Percentiles rank a stretch among this genome's conserved stretches.
These are phyloP conservation scores for Phytophthora pseudosyringae DNA, from an alignment of 352 stramenopile genomes.

Conservation along the genomic window DNA sequence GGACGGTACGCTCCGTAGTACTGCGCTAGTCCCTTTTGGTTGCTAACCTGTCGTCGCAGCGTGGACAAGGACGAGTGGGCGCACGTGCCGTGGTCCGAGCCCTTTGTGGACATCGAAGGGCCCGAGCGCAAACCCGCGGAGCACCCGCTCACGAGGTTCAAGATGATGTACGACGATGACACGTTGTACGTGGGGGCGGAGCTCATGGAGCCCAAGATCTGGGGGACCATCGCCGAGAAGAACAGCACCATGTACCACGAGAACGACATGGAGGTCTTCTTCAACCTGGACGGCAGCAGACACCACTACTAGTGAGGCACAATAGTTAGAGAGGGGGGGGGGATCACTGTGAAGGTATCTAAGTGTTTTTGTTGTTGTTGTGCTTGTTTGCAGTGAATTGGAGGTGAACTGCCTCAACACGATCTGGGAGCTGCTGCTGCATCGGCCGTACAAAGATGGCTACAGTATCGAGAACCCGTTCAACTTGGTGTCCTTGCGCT, in stretches of 20 bases:
- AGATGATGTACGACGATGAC: slow-evolving; percentile 87
- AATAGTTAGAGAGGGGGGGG: too few relatives aligned
- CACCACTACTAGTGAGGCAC: slow-evolving; percentile 87
- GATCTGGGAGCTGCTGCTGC: slow-evolving; percentile 91
- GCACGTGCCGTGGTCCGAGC: slow-evolving; percentile 68
- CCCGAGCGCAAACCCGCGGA: slow-evolving; percentile 44
- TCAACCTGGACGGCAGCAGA: slow-evolving; percentile 83
- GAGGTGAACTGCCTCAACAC: slow-evolving; percentile 93
- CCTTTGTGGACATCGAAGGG: slow-evolving; percentile 86
- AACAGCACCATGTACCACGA: slow-evolving; percentile 90
- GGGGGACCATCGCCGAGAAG: slow-evolving; percentile 70
- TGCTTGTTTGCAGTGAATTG: slow-evolving; percentile 86
- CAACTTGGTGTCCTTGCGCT: slow-evolving; percentile 58
- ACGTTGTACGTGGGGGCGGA: slow-evolving; percentile 74
- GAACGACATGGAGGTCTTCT: slow-evolving; percentile 94
- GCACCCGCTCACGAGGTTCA: slow-evolving; percentile 62
- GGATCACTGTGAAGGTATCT: not conserved
- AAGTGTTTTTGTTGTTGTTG: not conserved
- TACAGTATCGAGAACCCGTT: slow-evolving; percentile 80
- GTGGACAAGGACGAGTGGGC: slow-evolving; percentile 75
- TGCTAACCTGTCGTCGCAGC: slow-evolving; percentile 19
- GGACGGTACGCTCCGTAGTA: slow-evolving; percentile 41
- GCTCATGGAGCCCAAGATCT: slow-evolving; percentile 75
- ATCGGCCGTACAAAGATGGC: slow-evolving; percentile 90
- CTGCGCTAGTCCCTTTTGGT: not conserved